Percentiles rank a stretch among this genome's conserved stretches.
Evolutionary conservation across 73 alveolate species (phyloP).

Genomic region (Tetrahymena malaccensis): DNA sequence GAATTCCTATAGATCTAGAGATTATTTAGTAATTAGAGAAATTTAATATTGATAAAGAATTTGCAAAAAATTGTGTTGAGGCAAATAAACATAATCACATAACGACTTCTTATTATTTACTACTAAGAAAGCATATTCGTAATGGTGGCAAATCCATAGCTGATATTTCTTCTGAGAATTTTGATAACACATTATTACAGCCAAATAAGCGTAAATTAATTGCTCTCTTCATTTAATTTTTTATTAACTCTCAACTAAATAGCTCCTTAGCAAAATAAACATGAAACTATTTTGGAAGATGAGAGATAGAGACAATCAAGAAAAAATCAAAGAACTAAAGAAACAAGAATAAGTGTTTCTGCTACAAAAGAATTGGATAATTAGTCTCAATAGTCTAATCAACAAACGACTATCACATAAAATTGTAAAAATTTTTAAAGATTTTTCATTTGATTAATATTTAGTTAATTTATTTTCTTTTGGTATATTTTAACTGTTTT

Average conservation of each 20-base stretch:
- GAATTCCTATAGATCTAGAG: conserved; percentile 76
- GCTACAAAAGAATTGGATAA: not conserved
- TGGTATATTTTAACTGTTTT: too few relatives aligned
- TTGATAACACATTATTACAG: not conserved
- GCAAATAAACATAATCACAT: conserved; percentile 85
- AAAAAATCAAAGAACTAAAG: not conserved
- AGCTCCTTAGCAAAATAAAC: not conserved
- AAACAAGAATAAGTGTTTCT: not conserved
- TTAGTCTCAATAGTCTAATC: not conserved
- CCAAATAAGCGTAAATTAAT: not conserved
- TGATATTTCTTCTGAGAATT: conserved; percentile 61
- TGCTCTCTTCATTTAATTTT: too few relatives aligned
- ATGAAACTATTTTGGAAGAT: not conserved
- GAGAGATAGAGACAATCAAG: not conserved
- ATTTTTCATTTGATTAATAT: too few relatives aligned
- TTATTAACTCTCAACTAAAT: not conserved
- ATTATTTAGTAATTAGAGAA: conserved; percentile 52
- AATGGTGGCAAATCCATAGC: conserved; percentile 72
- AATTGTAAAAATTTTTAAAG: not conserved
- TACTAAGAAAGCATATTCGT: conserved; percentile 62
- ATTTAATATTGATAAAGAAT: conserved; percentile 60
- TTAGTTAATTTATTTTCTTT: not conserved
- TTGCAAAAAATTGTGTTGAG: conserved; percentile 70
- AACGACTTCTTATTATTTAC: conserved; percentile 84
- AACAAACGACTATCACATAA: not conserved